Conservation (phyloP, 176 grass and related monocot genomes). For the Otatea glauca region DNA sequence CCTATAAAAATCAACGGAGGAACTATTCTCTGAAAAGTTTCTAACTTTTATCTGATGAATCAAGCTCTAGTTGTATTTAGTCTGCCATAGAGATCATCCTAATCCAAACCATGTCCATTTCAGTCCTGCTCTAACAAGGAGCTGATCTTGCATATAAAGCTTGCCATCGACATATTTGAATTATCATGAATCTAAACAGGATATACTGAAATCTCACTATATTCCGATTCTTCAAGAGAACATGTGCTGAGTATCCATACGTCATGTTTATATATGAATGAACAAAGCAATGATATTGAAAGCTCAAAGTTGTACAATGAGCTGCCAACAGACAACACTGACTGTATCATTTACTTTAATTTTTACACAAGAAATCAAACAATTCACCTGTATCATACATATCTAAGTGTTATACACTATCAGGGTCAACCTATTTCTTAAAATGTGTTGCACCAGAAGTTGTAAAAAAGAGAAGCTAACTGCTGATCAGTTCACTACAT, state of each 20-base stretch:
- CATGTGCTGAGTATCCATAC: not conserved
- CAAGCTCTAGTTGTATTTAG: not conserved
- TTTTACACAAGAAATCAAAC: not conserved
- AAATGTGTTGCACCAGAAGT: not conserved
- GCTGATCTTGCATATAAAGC: not conserved
- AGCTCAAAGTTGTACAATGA: not conserved
- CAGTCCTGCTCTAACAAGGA: not conserved
- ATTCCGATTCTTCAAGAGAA: not conserved
- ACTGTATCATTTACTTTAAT: not conserved
- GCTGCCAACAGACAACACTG: not conserved
- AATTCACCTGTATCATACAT: not conserved
- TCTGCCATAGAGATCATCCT: not conserved
- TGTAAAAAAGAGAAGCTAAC: not conserved
- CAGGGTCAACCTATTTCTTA: not conserved
- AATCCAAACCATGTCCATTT: not conserved
- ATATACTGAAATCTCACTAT: not conserved
- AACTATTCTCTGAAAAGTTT: not conserved
- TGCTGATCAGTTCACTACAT: not conserved
- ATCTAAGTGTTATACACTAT: no score
- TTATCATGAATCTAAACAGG: not conserved
- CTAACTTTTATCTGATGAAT: not conserved
- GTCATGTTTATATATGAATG: not conserved
- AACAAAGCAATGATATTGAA: not conserved
- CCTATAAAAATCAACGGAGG: no score
- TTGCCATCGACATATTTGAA: not conserved